Base-by-base conservation (phyloP, 352 stramenopile species). In the Blastocystis sp. region DNA sequence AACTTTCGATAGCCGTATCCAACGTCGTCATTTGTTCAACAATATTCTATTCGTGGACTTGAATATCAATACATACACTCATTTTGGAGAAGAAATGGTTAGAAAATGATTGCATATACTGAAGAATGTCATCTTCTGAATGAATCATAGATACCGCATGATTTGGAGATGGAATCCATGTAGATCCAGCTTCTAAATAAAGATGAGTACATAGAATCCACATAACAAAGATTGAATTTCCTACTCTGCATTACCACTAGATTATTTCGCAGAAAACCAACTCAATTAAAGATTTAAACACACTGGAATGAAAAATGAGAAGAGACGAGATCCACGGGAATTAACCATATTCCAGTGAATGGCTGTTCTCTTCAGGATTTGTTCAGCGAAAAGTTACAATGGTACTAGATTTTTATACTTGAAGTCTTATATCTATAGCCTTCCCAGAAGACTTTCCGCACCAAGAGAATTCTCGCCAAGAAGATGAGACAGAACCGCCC, bases 361-460 rank as follows among this genome's bases (percentile, higher is more conserved):
- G 13, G 48, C 44, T 51, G 44, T 40, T 54, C 30, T 35, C 33
- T 0, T 84, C 48, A 84, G 73, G 59, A 84, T 84, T 84, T 62
- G 73, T 84, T 60, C 27, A 66, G 73, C 73, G 37, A 69, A 84
- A 48, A 84, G 73, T 64, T 24, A 30, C 64, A 64, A 84, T 84
- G 73, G 73, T 84, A 84, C 19, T 35, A 54, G 19, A 22, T 37
- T 30, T 84, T 9, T 64, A 6, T 66, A 33, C 15, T 24, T 1
- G 17, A 9, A 54, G 30, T 42, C 53, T 84, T 53, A 84, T 68
- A 22, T 27, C 30, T 40, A 66, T 84, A 84, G 97, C 96, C 97
- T 91, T 98, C 97, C 89, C 97, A 99, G 94, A 99, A 99, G 94
- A 98, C 96, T 81, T 99, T 99, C 94, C 94, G 96, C 92, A 99